These are phyloP conservation scores for Plasmodium inui DNA, from an alignment of 169 alveolate species.

Conservation along the genomic window DNA sequence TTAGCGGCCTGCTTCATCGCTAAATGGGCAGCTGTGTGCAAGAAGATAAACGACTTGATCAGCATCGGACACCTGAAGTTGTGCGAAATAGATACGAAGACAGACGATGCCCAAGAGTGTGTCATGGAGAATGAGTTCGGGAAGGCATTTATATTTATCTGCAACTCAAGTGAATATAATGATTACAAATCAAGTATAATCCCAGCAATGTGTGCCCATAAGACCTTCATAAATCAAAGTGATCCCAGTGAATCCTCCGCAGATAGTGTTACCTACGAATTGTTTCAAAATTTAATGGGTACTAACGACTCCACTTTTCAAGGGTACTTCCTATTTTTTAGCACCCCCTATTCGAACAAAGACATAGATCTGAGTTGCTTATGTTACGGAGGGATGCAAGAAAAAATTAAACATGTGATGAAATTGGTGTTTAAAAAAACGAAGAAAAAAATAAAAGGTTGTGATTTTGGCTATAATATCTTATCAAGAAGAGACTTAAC, in stretches of 20 bases:
- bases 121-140: slow-evolving; percentile 53
- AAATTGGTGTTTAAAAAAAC: slow-evolving; percentile 40
- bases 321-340: neutral
- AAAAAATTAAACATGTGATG: slow-evolving; percentile 28
- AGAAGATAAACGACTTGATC: neutral
- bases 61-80: slow-evolving; percentile 16
- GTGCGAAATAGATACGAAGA: neutral
- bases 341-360: slow-evolving; percentile 41
- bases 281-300: slow-evolving; percentile 32
- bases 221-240: slow-evolving; percentile 20
- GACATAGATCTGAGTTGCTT: slow-evolving; percentile 48
- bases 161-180: neutral
- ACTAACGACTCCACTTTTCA: neutral
- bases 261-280: slow-evolving; percentile 32
- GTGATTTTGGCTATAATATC: slow-evolving; percentile 60
- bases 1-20: neutral
- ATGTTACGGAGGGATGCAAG: slow-evolving; percentile 7
- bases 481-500: slow-evolving; percentile 20
- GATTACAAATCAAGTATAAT: neutral
- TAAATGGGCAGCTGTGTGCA: neutral
- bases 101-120: slow-evolving; percentile 41
- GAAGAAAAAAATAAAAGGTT: slow-evolving; percentile 51
- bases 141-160: slow-evolving; percentile 26
- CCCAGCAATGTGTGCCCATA: slow-evolving; percentile 22
- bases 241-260: slow-evolving; percentile 48